Percentiles rank a stretch among this genome's conserved stretches.
Conservation (phyloP, 2,329 filamentous ascomycete genomes). For the Xylariaceae sp. region DNA sequence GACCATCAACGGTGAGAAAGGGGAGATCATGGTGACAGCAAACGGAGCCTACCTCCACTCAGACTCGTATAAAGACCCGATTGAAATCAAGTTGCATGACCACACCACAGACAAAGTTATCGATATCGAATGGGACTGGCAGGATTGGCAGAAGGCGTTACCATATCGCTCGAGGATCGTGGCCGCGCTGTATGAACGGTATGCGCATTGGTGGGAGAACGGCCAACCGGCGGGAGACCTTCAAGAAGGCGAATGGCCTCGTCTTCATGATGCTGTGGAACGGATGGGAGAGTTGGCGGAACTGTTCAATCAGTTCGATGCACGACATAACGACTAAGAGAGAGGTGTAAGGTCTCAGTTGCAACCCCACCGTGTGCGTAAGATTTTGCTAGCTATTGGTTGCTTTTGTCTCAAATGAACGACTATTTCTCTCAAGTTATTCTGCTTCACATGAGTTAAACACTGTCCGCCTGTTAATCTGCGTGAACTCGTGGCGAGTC, state of each 20-base stretch:
- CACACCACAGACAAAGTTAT: slow-evolving; percentile 52
- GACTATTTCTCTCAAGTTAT: too few species aligned
- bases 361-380: neutral
- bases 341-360: neutral
- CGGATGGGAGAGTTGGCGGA: slow-evolving; percentile 31
- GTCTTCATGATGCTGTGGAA: slow-evolving; percentile 44
- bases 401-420: too few species aligned
- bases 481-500: too few species aligned
- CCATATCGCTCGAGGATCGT: slow-evolving; percentile 54
- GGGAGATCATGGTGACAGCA: slow-evolving; percentile 52
- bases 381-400: too few species aligned
- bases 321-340: too few species aligned
- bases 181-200: slow-evolving; percentile 62
- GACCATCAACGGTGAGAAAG: slow-evolving; percentile 58
- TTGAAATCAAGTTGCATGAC: slow-evolving; percentile 58
- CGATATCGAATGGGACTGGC: slow-evolving; percentile 51
- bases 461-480: too few species aligned
- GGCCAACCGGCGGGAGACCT: slow-evolving; percentile 22
- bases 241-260: slow-evolving; percentile 44
- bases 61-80: slow-evolving; percentile 44
- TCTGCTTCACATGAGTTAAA: too few species aligned
- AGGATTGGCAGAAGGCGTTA: slow-evolving; percentile 53
- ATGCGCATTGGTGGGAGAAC: slow-evolving; percentile 44
- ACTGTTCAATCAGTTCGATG: slow-evolving; percentile 33
- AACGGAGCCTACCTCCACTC: slow-evolving; percentile 38